Evolutionary conservation across 1,284 basidiomycete genomes (phyloP), one percentile per base, ranked within the genome.

Genomic region (Papiliotrema fonsecae): DNA sequence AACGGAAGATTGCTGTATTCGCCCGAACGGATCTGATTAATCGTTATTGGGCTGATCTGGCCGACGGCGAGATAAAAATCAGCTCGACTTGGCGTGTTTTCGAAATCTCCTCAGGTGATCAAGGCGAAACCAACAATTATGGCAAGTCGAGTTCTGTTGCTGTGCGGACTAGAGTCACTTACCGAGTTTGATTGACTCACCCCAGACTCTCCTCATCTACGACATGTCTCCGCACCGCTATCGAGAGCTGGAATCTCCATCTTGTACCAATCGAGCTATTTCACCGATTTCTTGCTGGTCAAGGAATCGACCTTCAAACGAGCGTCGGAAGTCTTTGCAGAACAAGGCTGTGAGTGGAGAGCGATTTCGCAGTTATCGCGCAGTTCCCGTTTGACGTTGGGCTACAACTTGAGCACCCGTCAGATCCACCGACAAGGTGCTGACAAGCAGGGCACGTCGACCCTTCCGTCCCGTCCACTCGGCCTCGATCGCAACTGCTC

Each of bases 231-330:
- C 25, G 83, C 84, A 6, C 85, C 84, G 22, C 76, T 90, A 11
- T 86, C 87, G 4, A 80, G 79, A 22, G 86, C 85, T 30, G 86
- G 86, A 9, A 87, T 90, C 37, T 85, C 85, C 25, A 89, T 89
- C 49, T 75, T 89, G 5, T 90, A 88, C 66, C 87, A 88, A 67
- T 88, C 86, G 4, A 86, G 85, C 10, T 87, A 89, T 67, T 83
- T 84, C 78, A 84, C 85, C 61, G 87, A 90, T 71, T 89, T 87
- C 68, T 83, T 90, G 44, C 81, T 90, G 56, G 87, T 71, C 36
- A 67, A 67, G 43, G 59, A 58, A 28, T 42, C 51, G 2, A 63
- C 67, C 41, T 70, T 68, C 50, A 61, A 58, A 18, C 49, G 51
- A 10, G 63, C 68, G 11, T 52, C 59, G 6, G 43, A 31, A 6